Evolutionary conservation across 2,329 filamentous ascomycete species (phyloP).

Genomic region (Hyphodiscus sp.): DNA sequence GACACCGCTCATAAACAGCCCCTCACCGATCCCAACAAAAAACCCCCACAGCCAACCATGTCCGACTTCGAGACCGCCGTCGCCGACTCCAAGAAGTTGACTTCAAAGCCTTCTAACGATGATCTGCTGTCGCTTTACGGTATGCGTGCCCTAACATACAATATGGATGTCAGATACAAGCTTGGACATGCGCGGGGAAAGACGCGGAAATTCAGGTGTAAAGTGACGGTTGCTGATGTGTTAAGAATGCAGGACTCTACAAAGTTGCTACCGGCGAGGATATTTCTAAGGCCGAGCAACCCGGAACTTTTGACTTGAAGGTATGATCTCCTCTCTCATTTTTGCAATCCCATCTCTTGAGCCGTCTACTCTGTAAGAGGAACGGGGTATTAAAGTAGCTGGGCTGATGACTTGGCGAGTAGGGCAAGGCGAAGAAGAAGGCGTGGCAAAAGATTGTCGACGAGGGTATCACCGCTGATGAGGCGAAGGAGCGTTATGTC

Average conservation of each 20-base stretch:
- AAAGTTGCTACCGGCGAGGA: conserved; percentile 54
- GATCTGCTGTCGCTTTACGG: conserved; percentile 48
- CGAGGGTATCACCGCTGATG: conserved; percentile 50
- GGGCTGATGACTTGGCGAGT: background rate
- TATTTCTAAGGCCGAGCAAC: conserved; percentile 46
- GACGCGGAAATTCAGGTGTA: background rate
- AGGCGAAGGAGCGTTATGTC: conserved; percentile 74
- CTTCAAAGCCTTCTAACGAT: conserved; percentile 54
- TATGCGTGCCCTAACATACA: conserved; percentile 4
- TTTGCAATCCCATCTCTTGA: conserved; percentile 30
- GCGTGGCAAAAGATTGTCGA: conserved; percentile 70
- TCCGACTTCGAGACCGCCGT: conserved; percentile 48
- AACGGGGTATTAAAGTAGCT: background rate
- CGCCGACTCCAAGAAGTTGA: conserved; percentile 61
- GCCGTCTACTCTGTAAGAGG: background rate
- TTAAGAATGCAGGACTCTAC: conserved; percentile 42
- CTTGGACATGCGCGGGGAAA: background rate
- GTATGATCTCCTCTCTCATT: conserved; percentile 10
- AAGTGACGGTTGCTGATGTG: background rate
- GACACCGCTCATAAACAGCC: background rate
- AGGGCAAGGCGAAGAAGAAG: conserved; percentile 72
- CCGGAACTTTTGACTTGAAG: conserved; percentile 66
- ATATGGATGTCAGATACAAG: background rate
- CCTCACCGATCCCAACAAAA: conserved; percentile 1
- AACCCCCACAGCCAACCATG: conserved; percentile 13